Evolutionary conservation across 2,329 filamentous ascomycete species (phyloP).

Genomic region (Aspergillus bombycis): DNA sequence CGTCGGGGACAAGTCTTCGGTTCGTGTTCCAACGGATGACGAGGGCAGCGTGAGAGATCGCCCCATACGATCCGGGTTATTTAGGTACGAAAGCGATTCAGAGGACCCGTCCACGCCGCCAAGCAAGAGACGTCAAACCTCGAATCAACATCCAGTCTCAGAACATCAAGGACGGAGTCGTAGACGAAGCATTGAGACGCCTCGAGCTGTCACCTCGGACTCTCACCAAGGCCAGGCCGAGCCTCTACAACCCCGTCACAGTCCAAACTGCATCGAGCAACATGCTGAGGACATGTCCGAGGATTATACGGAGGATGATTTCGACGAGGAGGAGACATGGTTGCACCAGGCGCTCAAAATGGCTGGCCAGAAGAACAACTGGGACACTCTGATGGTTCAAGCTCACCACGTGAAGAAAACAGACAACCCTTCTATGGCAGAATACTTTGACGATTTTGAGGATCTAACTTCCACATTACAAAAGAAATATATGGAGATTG

Average conservation of each 20-base stretch:
- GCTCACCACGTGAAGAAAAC: conserved; percentile 10
- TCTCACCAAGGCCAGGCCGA: background rate
- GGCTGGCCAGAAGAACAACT: conserved; percentile 25
- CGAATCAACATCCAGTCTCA: background rate
- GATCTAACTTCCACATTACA: conserved; percentile 7
- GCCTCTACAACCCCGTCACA: background rate
- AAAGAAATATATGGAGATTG: conserved; percentile 9
- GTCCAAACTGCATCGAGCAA: background rate
- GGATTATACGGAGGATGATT: background rate
- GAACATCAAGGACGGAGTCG: background rate
- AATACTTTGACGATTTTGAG: conserved; percentile 11
- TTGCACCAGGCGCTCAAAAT: conserved; percentile 25
- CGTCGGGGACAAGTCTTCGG: background rate
- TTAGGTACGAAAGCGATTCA: background rate
- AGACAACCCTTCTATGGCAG: background rate
- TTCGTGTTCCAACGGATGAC: background rate
- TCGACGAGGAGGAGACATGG: conserved; percentile 3
- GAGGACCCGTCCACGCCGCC: background rate
- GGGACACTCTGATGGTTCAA: conserved; percentile 21
- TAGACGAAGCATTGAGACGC: background rate
- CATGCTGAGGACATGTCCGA: background rate
- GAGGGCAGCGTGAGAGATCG: background rate
- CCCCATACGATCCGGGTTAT: background rate
- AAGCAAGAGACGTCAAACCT: background rate
- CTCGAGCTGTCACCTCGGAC: background rate